Percentiles rank a stretch among this genome's conserved stretches.
Conservation (phyloP, 169 alveolate species). For the Plasmodium gallinaceum region DNA sequence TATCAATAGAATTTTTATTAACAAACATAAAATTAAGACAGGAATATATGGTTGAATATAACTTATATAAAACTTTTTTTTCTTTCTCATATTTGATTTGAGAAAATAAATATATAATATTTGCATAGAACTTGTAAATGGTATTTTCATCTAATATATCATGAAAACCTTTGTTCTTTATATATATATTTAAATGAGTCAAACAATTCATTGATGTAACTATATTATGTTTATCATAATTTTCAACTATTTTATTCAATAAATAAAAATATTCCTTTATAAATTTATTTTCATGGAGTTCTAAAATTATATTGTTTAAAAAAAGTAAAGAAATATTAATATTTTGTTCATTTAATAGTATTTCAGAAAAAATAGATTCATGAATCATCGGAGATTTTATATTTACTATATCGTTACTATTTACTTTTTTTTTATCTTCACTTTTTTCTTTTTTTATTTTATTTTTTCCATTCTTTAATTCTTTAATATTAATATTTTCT, state of each 20-base stretch:
- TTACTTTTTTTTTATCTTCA: not conserved
- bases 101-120: conserved; percentile 51
- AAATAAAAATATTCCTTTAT: conserved; percentile 44
- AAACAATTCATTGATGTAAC: conserved; percentile 55
- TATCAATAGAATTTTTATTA: conserved; percentile 16
- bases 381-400: not conserved
- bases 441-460: not conserved
- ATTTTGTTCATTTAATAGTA: conserved; percentile 11
- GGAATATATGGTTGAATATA: conserved; percentile 59
- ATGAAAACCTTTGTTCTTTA: conserved; percentile 16
- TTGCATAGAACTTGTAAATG: conserved; percentile 68
- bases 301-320: conserved; percentile 51
- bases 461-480: not conserved
- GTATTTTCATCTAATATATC: conserved; percentile 38
- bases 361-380: too few species aligned
- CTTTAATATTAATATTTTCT: conserved; percentile 25
- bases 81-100: conserved; percentile 22
- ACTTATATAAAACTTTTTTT: conserved; percentile 37
- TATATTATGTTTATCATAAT: conserved; percentile 14
- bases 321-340: conserved; percentile 32
- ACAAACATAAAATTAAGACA: conserved; percentile 39
- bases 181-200: conserved; percentile 34
- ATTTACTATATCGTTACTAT: not conserved
- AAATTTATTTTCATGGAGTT: conserved; percentile 24
- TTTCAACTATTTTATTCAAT: conserved; percentile 49